Base-by-base conservation (phyloP, 371 early-diverging fungal genomes). In the Chytridium lagenaria region DNA sequence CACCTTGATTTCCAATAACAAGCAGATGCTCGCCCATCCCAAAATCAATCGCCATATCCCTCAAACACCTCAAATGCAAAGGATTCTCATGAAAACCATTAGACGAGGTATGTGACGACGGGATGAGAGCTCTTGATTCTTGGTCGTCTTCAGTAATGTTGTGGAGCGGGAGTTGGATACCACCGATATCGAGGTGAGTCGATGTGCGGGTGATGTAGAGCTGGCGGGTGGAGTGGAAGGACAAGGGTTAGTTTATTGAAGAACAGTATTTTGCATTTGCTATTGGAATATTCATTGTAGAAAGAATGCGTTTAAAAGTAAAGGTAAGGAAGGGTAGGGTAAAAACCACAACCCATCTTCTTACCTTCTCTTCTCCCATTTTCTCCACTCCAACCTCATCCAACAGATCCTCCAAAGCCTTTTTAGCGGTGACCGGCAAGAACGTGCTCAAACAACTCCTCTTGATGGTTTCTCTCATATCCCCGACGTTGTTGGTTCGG, bases 391-490 rank as follows among this genome's bases (percentile, higher is more conserved):
- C 90, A 65, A 88, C 84, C 1, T 85, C 81, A 0, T 81, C 75
- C 76, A 93, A 79, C 2, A 92, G 69, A 31, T 87, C 86, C 69
- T 90, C 89, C 72, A 93, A 72, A 0, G 92, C 91, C 61, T 85
- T 83, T 70, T 84, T 88, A 1, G 90, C 92, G 22, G 90, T 79
- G 16, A 82, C 75, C 31, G 94, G 94, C 81, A 93, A 82, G 77
- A 93, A 93, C 1, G 89, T 84, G 16, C 91, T 90, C 36, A 93
- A 83, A 1, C 90, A 89, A 23, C 89, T 90, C 72, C 90, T 90
- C 70, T 89, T 88, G 31, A 93, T 85, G 19, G 90, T 83, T 31
- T 15, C 49, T 52, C 70, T 33, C 10, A 61, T 33, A 36, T 28
- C 40, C 40, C 5, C 19, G n/a, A 7, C 55, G 26, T 90, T 90